Conservation (phyloP, 306 rosid genomes). For the Medicago arabica region DNA sequence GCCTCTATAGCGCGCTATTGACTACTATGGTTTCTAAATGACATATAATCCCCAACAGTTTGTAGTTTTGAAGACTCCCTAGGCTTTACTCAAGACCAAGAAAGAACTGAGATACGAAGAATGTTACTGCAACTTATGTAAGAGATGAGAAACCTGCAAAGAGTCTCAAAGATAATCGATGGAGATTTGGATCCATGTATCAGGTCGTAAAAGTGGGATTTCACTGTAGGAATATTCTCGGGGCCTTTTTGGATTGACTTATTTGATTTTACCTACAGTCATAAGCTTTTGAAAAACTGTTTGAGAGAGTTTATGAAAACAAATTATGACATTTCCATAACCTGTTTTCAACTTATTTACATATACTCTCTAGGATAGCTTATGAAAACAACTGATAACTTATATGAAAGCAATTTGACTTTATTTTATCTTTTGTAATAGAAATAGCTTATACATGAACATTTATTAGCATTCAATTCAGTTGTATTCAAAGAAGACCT, state of each 20-base stretch:
- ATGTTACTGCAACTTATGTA: background rate
- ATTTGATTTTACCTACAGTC: background rate
- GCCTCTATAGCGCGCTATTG: too few species aligned
- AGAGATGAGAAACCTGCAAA: background rate
- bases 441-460: background rate
- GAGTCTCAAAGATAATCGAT: background rate
- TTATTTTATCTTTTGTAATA: background rate
- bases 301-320: background rate
- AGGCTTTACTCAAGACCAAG: background rate
- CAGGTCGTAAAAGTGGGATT: background rate
- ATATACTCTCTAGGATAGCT: background rate
- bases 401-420: too few species aligned
- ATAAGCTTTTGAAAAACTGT: background rate
- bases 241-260: background rate
- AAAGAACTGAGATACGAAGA: background rate
- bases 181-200: background rate
- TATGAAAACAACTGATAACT: background rate
- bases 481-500: background rate
- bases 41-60: background rate
- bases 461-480: background rate
- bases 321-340: background rate
- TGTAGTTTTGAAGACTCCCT: background rate
- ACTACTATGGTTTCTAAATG: too few species aligned
- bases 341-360: background rate
- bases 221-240: background rate